Base-by-base conservation (phyloP, 805 yeast genomes). In the Candida michaelii region DNA sequence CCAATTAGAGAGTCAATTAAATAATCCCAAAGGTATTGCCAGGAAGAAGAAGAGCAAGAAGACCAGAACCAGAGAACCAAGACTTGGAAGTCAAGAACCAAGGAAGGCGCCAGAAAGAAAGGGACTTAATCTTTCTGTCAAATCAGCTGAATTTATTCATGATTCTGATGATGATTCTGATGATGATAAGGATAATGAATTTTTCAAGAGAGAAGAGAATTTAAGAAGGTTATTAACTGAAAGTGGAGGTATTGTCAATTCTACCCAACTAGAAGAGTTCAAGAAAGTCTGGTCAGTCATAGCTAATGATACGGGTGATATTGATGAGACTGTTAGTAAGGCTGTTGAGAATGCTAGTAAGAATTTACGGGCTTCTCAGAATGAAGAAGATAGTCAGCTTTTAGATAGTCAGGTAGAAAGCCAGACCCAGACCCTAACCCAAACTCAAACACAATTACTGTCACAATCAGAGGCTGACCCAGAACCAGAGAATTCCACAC, bases 111-210 rank as follows among this genome's bases (percentile, higher is more conserved):
- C n/a, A n/a, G n/a, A n/a, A n/a, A n/a, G 23, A 21, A 21, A 21
- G 8, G 35, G 30, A 8, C 14, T 19, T 2, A 19, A 15, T 6
- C 37, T 34, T 23, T 48, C 52, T 5, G 53, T 61, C 39, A 68
- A 74, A 33, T 82, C 89, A 1, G 62, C 82, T 3, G 80, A 75
- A 42, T 75, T 62, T 49, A 74, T 83, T 35, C 66, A 66, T 39
- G 83, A 47, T 40, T 80, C 86, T 2, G 89, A 82, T 54, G 86
- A 82, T 52, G 82, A 74, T 9, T 69, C 77, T 4, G 87, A 82
- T 52, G 79, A 70, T 11, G 87, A 80, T 36, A 66, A 68, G 30
- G 78, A 73, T 39, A 55, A 53, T 2, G 69, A 52, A 23, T 83
- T 83, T 54, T 83, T 76, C 54, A 80, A 61, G 32, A 70, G 77